phyloP scores from a whole-genome alignment of 345 rosid species.

The Arabidopsis thaliana region DNA sequence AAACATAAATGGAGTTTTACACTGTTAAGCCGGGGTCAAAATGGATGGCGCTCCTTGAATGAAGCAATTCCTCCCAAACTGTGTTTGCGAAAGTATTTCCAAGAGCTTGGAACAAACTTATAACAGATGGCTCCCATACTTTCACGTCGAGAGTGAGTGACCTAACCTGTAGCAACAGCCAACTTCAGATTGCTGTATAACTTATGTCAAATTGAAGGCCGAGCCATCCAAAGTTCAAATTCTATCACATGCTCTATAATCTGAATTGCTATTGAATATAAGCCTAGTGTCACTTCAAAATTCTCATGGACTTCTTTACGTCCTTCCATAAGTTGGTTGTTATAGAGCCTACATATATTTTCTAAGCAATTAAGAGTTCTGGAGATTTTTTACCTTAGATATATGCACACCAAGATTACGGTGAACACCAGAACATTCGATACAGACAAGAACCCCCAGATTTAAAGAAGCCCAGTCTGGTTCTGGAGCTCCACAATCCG shows the following conservation, averaged over 20 bases:
- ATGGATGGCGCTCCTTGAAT: conserved; percentile 75
- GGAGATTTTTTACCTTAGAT: conserved; percentile 71
- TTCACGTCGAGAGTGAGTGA: conserved; percentile 98
- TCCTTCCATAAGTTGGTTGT: neutral
- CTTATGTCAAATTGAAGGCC: conserved; percentile 5
- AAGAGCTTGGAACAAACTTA: conserved; percentile 91
- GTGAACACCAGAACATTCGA: conserved; percentile 99
- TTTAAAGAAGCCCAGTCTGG: conserved; percentile 99
- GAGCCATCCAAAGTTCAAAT: conserved; percentile 22
- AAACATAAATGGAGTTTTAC: conserved; percentile 48
- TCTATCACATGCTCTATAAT: conserved; percentile 17
- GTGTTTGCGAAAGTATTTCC: conserved; percentile 93
- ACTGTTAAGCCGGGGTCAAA: conserved; percentile 63
- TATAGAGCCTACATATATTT: conserved; percentile 3
- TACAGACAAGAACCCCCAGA: conserved; percentile 96
- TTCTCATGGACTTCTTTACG: conserved; percentile 15
- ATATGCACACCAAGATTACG: conserved; percentile 98
- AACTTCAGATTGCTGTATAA: conserved; percentile 10
- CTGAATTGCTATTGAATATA: conserved; percentile 27
- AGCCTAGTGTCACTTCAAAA: conserved; percentile 15
- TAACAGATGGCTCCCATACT: conserved; percentile 98
- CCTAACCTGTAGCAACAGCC: conserved; percentile 71
- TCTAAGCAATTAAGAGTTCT: conserved; percentile 1
- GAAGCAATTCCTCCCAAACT: conserved; percentile 97
- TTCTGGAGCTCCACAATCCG: conserved; percentile 98